Percentiles rank a stretch among this genome's conserved stretches.
These are phyloP conservation scores for Acarospora socialis DNA, from an alignment of 2,329 filamentous ascomycete genomes.

Conservation along the genomic window DNA sequence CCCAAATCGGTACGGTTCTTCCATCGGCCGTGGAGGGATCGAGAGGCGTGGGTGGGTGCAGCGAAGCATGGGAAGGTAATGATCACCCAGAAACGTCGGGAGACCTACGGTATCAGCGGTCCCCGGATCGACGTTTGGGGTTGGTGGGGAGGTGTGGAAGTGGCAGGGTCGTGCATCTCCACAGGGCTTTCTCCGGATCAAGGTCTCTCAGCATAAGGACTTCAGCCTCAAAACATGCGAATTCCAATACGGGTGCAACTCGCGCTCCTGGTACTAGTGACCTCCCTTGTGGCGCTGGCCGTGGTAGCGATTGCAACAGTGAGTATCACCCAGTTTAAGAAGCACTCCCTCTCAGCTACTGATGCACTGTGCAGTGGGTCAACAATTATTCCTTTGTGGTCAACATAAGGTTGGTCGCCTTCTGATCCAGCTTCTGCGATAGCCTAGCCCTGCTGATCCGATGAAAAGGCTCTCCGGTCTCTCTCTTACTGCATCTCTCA, in stretches of 20 bases:
- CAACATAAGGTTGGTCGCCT: constrained; percentile 30
- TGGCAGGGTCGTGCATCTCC: no score
- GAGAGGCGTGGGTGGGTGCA: no score
- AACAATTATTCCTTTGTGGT: constrained; percentile 50
- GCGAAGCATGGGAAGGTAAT: no score
- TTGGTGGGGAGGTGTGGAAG: no score
- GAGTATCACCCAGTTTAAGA: constrained; percentile 7
- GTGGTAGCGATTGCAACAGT: constrained; percentile 65
- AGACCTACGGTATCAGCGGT: no score
- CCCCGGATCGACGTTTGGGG: no score
- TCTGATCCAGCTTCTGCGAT: neutral
- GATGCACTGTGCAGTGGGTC: constrained; percentile 41
- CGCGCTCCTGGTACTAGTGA: constrained; percentile 60
- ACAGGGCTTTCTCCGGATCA: no score
- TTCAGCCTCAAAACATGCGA: constrained; percentile 47
- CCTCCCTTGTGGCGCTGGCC: constrained; percentile 59
- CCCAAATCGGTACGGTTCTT: no score
- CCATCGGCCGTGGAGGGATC: no score
- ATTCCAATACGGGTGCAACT: constrained; percentile 82
- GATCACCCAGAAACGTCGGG: no score
- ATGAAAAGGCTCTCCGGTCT: constrained; percentile 42
- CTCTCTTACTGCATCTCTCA: constrained; percentile 68
- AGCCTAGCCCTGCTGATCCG: constrained; percentile 5
- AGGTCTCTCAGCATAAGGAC: no score
- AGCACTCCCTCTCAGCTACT: neutral